A percentile compares a stretch with the other conserved stretches of the same genome.
phyloP scores from a whole-genome alignment of 192 early-diverging fungal species.

The Gamsiella multidivaricata region DNA sequence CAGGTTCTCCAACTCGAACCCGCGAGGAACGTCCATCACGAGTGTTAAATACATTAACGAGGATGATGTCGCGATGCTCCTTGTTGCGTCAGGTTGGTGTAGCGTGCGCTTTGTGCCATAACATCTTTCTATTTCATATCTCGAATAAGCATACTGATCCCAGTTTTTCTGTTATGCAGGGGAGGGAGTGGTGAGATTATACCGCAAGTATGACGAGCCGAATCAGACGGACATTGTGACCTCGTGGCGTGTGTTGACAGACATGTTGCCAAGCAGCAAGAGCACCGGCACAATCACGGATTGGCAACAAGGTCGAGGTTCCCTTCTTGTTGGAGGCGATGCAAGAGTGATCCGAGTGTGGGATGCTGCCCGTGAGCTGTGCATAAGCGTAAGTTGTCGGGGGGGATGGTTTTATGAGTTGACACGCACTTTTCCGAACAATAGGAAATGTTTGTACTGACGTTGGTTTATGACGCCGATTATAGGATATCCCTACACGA shows the following conservation, averaged over 20 bases:
- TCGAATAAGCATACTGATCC: too few relatives aligned
- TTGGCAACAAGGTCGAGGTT: conserved; percentile 83
- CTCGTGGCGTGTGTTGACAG: conserved; percentile 81
- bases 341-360: conserved; percentile 75
- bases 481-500: conserved; percentile 68
- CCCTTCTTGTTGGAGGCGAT: conserved; percentile 76
- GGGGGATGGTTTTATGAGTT: too few relatives aligned
- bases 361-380: conserved; percentile 83
- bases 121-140: too few relatives aligned
- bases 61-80: conserved; percentile 83
- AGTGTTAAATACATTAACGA: conserved; percentile 92
- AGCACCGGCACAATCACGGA: conserved; percentile 74
- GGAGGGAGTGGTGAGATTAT: conserved; percentile 83
- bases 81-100: conserved; percentile 81
- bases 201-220: conserved; percentile 72
- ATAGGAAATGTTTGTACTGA: background rate
- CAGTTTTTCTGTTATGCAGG: too few relatives aligned
- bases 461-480: conserved; percentile 7
- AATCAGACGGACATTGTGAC: conserved; percentile 72
- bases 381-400: conserved; percentile 65
- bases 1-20: conserved; percentile 76
- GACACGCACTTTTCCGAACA: too few relatives aligned
- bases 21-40: conserved; percentile 74
- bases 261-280: conserved; percentile 68
- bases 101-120: background rate